phyloP scores from a whole-genome alignment of 2,329 filamentous ascomycete genomes.

The Penicillium brevicompactum region DNA sequence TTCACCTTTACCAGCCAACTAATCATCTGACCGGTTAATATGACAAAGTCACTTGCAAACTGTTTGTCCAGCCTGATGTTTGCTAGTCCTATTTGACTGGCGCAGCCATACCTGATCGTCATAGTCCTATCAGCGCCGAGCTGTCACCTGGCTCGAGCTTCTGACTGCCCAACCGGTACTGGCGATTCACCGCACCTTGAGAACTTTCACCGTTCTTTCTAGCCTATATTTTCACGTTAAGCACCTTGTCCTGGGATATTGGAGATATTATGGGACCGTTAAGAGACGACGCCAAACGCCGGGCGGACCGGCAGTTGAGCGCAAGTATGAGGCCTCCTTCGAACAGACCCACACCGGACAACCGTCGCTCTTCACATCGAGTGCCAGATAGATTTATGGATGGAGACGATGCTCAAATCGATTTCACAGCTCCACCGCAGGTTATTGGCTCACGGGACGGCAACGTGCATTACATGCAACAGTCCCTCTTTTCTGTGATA shows the following conservation, averaged over 20 bases:
- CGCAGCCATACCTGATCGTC: slow-evolving; percentile 10
- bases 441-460: slow-evolving; percentile 39
- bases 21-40: slow-evolving; percentile 17
- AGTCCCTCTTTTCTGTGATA: slow-evolving; percentile 91
- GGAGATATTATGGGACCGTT: slow-evolving; percentile 33
- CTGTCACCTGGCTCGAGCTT: slow-evolving; percentile 23
- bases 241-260: slow-evolving; percentile 5
- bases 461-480: slow-evolving; percentile 73
- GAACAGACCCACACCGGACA: slow-evolving; percentile 18
- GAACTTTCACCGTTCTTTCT: slow-evolving; percentile 3
- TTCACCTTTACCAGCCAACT: slow-evolving; percentile 1
- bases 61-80: slow-evolving; percentile 14
- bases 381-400: slow-evolving; percentile 61
- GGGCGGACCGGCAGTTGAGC: slow-evolving; percentile 44
- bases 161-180: slow-evolving; percentile 12
- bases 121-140: slow-evolving; percentile 19
- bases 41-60: slow-evolving; percentile 16
- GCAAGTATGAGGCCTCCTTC: slow-evolving; percentile 46
- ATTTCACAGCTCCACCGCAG: slow-evolving; percentile 59
- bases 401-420: slow-evolving; percentile 62
- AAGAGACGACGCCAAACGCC: slow-evolving; percentile 46
- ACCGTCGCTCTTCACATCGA: slow-evolving; percentile 50
- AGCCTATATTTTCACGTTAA: slow-evolving; percentile 1
- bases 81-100: slow-evolving; percentile 7
- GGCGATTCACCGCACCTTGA: slow-evolving; percentile 9